A percentile compares a stretch with the other conserved stretches of the same genome.
These are phyloP conservation scores for Blumeriella jaapii DNA, from an alignment of 2,329 filamentous ascomycete genomes.

Conservation along the genomic window DNA sequence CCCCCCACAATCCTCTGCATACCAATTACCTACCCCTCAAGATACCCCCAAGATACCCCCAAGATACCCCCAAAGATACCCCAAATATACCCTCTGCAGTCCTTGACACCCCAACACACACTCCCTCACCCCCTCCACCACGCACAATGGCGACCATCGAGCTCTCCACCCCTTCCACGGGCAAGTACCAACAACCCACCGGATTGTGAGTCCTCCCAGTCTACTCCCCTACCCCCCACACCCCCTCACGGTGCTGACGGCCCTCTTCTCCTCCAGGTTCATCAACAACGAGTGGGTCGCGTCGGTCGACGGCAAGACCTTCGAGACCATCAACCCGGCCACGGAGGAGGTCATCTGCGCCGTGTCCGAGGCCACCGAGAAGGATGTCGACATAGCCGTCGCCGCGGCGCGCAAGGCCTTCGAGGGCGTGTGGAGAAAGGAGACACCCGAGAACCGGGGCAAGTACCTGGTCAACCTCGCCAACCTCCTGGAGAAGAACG, in stretches of 20 bases:
- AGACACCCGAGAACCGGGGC: conserved; percentile 60
- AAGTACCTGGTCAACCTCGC: conserved; percentile 64
- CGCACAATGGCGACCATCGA: conserved; percentile 6
- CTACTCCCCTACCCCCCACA: conserved; percentile 12
- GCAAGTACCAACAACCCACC: conserved; percentile 27
- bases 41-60: not conserved
- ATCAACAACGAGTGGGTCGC: conserved; percentile 91
- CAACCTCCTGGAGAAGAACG: conserved; percentile 68
- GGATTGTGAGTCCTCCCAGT: conserved; percentile 31
- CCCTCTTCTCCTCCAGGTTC: conserved; percentile 30
- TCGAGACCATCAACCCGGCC: conserved; percentile 83
- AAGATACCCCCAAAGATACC: not conserved
- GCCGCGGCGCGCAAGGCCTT: conserved; percentile 78
- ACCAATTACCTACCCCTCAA: too few species aligned
- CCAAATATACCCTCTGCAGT: not conserved
- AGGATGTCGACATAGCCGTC: conserved; percentile 74
- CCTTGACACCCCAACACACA: not conserved
- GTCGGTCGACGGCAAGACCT: conserved; percentile 75
- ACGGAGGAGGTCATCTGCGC: conserved; percentile 76
- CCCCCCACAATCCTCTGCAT: too few species aligned
- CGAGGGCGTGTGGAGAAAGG: conserved; percentile 57
- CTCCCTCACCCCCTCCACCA: too few species aligned
- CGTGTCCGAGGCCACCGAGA: conserved; percentile 77
- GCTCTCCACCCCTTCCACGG: conserved; percentile 24
- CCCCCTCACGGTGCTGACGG: not conserved